A percentile compares a stretch with the other conserved stretches of the same genome.
phyloP scores from a whole-genome alignment of 257 asterid genomes.

The Paulownia fortunei region DNA sequence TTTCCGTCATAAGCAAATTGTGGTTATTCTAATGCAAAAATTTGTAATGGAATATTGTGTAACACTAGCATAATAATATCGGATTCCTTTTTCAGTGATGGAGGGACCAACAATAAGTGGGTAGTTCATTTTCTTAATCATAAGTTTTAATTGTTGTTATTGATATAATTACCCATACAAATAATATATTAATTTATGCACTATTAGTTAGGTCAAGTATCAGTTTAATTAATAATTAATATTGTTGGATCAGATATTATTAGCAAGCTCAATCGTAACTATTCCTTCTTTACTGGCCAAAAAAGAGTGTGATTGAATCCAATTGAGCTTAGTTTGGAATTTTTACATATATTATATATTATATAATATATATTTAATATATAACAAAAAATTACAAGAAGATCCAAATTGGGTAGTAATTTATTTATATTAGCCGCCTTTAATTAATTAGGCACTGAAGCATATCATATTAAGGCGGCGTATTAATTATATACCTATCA shows the following conservation, averaged over 20 bases:
- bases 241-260: not conserved
- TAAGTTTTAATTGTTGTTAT: not conserved
- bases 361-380: no score
- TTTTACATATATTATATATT: no score
- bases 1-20: conserved; percentile 24
- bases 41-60: conserved; percentile 36
- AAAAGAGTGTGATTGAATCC: no score
- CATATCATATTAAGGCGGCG: no score
- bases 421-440: no score
- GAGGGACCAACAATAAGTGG: conserved; percentile 45
- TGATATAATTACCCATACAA: not conserved
- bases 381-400: no score
- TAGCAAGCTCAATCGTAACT: not conserved
- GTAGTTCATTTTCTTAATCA: conserved; percentile 28
- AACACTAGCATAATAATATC: conserved; percentile 19
- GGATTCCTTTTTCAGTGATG: conserved; percentile 37
- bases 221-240: not conserved
- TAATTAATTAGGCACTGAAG: no score
- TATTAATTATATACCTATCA: no score
- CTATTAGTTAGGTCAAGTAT: conserved; percentile 7
- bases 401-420: no score
- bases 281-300: not conserved
- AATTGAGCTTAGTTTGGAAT: not conserved
- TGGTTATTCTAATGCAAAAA: conserved; percentile 31
- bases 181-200: not conserved